Conservation (phyloP, 768 basidiomycete genomes). For the Pseudohyphozyma bogoriensis region DNA sequence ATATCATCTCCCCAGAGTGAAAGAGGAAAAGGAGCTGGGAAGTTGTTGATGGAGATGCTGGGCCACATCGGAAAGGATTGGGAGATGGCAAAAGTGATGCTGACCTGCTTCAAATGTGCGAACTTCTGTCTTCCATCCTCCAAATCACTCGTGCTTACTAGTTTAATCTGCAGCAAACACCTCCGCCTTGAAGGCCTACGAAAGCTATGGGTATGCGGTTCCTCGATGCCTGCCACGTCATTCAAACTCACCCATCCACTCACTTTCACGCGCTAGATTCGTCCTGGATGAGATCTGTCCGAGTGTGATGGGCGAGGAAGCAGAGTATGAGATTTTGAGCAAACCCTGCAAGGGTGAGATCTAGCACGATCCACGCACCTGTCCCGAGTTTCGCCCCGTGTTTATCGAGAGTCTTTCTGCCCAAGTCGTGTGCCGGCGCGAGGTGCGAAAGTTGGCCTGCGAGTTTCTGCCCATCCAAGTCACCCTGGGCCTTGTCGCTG, state of each 20-base stretch:
- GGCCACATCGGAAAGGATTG: constrained; percentile 47
- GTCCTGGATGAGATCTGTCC: not conserved
- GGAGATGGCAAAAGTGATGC: constrained; percentile 58
- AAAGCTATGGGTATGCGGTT: not conserved
- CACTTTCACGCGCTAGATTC: not conserved
- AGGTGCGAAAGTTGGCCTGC: too few relatives aligned
- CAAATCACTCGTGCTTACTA: not conserved
- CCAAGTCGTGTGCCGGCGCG: too few relatives aligned
- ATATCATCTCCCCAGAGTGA: too few relatives aligned
- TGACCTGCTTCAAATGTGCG: constrained; percentile 65
- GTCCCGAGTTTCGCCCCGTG: not conserved
- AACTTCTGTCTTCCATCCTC: not conserved
- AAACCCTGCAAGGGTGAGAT: too few relatives aligned
- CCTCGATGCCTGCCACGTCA: not conserved
- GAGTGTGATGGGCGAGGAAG: not conserved
- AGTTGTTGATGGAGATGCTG: constrained; percentile 46
- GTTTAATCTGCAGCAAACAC: not conserved
- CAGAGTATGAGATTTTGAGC: not conserved
- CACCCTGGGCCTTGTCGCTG: not conserved
- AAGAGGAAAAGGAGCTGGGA: constrained; percentile 54
- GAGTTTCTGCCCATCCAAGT: too few relatives aligned
- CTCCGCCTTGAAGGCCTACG: not conserved
- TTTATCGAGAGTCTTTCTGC: not conserved
- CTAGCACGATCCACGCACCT: too few relatives aligned
- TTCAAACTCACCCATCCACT: not conserved